Percentiles rank a stretch among this genome's conserved stretches.
These are phyloP conservation scores for Pyrenochaeta sp. DNA, from an alignment of 2,329 filamentous ascomycete genomes.

Conservation along the genomic window DNA sequence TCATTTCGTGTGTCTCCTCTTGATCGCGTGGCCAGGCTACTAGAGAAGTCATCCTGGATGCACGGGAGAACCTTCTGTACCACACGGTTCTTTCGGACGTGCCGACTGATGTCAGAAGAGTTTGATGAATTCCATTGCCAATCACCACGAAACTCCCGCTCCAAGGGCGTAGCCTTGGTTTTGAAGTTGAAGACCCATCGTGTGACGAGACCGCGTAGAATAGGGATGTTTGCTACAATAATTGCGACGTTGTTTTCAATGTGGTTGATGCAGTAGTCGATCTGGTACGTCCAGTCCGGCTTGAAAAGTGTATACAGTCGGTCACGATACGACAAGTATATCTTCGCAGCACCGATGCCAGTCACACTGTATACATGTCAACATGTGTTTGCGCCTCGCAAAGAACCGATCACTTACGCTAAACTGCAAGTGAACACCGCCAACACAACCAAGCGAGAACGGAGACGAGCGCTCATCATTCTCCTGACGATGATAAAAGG, in stretches of 20 bases:
- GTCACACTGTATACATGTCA: slow-evolving; percentile 40
- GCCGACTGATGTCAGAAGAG: slow-evolving; percentile 34
- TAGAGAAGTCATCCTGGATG: slow-evolving; percentile 44
- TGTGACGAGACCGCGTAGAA: slow-evolving; percentile 50
- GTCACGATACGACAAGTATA: slow-evolving; percentile 51
- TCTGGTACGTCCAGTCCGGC: slow-evolving; percentile 52
- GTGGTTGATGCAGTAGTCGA: slow-evolving; percentile 52
- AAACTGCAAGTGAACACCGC: slow-evolving; percentile 50
- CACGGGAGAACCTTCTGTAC: slow-evolving; percentile 45
- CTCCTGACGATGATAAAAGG: slow-evolving; percentile 51
- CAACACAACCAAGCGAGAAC: slow-evolving; percentile 48
- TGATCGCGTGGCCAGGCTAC: slow-evolving; percentile 39
- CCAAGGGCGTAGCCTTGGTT: slow-evolving; percentile 42
- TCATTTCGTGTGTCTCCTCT: slow-evolving; percentile 15
- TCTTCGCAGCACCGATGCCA: slow-evolving; percentile 49
- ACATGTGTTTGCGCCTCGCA: background rate
- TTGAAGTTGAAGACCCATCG: slow-evolving; percentile 51
- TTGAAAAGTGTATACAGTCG: slow-evolving; percentile 46
- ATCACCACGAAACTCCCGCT: slow-evolving; percentile 38
- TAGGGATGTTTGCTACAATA: slow-evolving; percentile 51
- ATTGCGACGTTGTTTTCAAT: slow-evolving; percentile 53
- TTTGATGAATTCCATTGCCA: slow-evolving; percentile 39
- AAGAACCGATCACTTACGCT: slow-evolving; percentile 33
- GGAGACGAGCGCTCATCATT: slow-evolving; percentile 50
- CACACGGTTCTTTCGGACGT: slow-evolving; percentile 29